Conservation (phyloP, 2,329 filamentous ascomycete genomes). For the Penicillium janthinellum region DNA sequence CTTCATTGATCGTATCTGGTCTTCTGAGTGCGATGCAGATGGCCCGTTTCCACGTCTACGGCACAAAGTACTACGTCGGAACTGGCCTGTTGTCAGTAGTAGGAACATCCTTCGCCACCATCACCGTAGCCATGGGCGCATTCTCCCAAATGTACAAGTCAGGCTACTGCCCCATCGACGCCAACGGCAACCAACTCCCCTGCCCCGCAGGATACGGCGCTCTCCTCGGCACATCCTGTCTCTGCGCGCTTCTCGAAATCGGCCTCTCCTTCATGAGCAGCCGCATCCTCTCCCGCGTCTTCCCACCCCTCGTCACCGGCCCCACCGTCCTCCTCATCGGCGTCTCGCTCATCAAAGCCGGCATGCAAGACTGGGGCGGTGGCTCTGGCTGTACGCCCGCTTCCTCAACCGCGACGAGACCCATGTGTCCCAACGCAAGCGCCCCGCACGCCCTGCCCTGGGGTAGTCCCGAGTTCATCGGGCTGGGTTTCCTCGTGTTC, state of each 20-base stretch:
- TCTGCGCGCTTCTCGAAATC: constrained; percentile 61
- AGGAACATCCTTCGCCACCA: constrained; percentile 66
- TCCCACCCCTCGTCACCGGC: constrained; percentile 69
- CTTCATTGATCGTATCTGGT: constrained; percentile 68
- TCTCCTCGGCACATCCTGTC: constrained; percentile 58
- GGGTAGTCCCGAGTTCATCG: constrained; percentile 66
- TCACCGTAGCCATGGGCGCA: constrained; percentile 65
- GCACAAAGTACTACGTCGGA: constrained; percentile 64
- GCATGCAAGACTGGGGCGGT: constrained; percentile 70
- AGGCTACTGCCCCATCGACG: constrained; percentile 62
- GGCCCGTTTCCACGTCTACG: constrained; percentile 63
- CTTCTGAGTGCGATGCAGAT: constrained; percentile 68
- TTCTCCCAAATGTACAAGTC: constrained; percentile 65
- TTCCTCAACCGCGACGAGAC: constrained; percentile 50
- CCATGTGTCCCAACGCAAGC: constrained; percentile 59
- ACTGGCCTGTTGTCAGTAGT: constrained; percentile 70
- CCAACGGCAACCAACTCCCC: constrained; percentile 59
- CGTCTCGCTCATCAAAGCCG: constrained; percentile 62
- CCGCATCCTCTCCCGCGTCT: constrained; percentile 61
- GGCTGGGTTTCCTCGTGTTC: constrained; percentile 68
- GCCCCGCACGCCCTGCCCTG: constrained; percentile 64
- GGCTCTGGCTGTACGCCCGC: constrained; percentile 51
- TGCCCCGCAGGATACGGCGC: constrained; percentile 69
- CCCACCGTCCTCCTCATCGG: constrained; percentile 69
- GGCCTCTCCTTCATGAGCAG: constrained; percentile 66